These are phyloP conservation scores for Aspergillus olivimuriae DNA, from an alignment of 495 filamentous ascomycete genomes.

Conservation along the genomic window DNA sequence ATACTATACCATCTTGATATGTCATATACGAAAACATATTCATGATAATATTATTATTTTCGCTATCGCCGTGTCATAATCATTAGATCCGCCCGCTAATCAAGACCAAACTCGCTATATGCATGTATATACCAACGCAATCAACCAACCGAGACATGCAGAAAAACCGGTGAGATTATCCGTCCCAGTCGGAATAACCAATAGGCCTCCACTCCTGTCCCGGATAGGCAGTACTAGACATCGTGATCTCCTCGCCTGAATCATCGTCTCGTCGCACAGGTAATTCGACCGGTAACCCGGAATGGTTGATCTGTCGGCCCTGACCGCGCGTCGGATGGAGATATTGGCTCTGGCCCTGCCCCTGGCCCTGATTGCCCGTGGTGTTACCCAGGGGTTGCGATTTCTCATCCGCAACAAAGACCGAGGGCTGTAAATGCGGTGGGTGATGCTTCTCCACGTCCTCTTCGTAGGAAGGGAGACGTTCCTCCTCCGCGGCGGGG, in stretches of 20 bases:
- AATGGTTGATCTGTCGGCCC: conserved; percentile 17
- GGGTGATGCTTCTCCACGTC: conserved; percentile 4
- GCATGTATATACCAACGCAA: not conserved
- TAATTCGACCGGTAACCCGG: conserved; percentile 28
- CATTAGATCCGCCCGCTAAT: conserved; percentile 21
- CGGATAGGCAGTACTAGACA: conserved; percentile 75
- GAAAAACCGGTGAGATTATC: conserved; percentile 8
- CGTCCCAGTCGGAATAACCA: conserved; percentile 23
- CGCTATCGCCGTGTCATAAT: too few relatives aligned
- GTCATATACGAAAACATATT: too few relatives aligned
- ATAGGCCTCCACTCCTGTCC: conserved; percentile 76
- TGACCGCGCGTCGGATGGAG: conserved; percentile 21
- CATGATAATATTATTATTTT: too few relatives aligned
- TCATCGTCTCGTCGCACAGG: conserved; percentile 39
- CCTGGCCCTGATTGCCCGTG: not conserved
- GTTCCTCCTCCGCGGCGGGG: conserved; percentile 4
- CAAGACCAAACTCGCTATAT: not conserved
- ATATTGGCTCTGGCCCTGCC: not conserved
- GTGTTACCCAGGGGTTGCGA: not conserved
- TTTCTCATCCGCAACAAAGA: conserved; percentile 6
- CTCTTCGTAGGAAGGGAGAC: conserved; percentile 16
- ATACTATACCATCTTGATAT: too few relatives aligned
- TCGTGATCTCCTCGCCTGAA: conserved; percentile 50
- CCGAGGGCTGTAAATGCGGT: not conserved
- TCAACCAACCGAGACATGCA: not conserved